phyloP scores from a whole-genome alignment of 305 asterid genomes.

The Fraxinus greggii region DNA sequence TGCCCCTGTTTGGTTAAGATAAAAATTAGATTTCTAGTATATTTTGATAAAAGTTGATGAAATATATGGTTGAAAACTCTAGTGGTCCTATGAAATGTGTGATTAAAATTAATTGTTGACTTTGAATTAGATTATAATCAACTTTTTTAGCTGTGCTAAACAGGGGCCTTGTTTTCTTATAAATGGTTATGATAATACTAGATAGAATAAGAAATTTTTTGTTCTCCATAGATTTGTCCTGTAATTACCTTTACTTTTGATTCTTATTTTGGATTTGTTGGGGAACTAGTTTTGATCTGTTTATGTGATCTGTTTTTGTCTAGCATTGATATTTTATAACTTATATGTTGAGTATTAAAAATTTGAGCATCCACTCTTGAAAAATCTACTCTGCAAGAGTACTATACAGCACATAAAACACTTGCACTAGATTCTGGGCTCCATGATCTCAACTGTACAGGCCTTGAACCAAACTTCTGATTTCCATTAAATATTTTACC shows the following conservation, averaged over 20 bases:
- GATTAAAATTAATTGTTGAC: neutral
- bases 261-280: neutral
- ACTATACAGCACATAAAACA: neutral
- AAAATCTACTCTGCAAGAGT: neutral
- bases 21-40: neutral
- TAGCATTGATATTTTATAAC: neutral
- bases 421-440: neutral
- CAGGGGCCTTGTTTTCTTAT: neutral
- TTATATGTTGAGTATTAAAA: neutral
- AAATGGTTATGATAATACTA: neutral
- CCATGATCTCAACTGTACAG: neutral
- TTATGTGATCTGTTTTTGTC: neutral
- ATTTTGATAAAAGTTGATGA: neutral
- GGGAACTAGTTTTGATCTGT: neutral
- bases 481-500: neutral
- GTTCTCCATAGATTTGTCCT: neutral
- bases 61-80: neutral
- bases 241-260: neutral
- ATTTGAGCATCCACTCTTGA: neutral
- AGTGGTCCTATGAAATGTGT: neutral
- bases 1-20: neutral
- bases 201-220: neutral
- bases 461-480: neutral
- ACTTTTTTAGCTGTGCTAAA: neutral
- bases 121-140: neutral